A percentile compares a stretch with the other conserved stretches of the same genome.
Conservation (phyloP, 1,284 basidiomycete species). For the Tranzscheliella williamsii region DNA sequence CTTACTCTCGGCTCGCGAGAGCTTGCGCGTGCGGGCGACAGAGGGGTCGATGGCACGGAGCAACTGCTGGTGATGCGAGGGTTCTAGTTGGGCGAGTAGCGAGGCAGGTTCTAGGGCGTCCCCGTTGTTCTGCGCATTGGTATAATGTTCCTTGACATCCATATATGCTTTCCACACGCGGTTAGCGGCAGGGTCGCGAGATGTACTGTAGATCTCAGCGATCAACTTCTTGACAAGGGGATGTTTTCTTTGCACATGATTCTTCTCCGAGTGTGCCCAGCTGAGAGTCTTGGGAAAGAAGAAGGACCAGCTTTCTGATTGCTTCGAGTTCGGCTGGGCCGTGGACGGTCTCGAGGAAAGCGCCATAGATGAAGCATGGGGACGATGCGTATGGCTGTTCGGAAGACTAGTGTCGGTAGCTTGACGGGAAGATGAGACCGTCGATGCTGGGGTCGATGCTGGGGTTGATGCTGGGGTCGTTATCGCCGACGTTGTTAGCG, state of each 20-base stretch:
- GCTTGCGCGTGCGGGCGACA: slow-evolving; percentile 16
- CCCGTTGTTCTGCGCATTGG: not conserved
- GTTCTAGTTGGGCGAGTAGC: slow-evolving; percentile 27
- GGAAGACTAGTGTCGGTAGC: too few relatives aligned
- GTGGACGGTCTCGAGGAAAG: too few relatives aligned
- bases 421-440: too few relatives aligned
- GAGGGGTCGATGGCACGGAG: slow-evolving; percentile 40
- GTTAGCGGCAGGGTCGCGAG: slow-evolving; percentile 22
- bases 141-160: slow-evolving; percentile 21
- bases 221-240: slow-evolving; percentile 42
- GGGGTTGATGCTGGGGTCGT: too few relatives aligned
- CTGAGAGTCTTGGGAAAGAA: slow-evolving; percentile 29
- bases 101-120: slow-evolving; percentile 1
- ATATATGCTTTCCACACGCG: slow-evolving; percentile 43
- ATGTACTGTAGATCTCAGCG: slow-evolving; percentile 34
- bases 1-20: slow-evolving; percentile 15
- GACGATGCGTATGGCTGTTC: too few relatives aligned
- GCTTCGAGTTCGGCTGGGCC: too few relatives aligned
- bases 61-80: slow-evolving; percentile 24
- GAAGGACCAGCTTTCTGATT: slow-evolving; percentile 26
- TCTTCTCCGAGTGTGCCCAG: slow-evolving; percentile 3
- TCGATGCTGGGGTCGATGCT: too few relatives aligned
- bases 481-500: too few relatives aligned
- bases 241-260: slow-evolving; percentile 15
- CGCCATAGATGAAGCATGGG: too few relatives aligned